Evolutionary conservation across 2,329 filamentous ascomycete genomes (phyloP), one percentile per base, ranked within the genome.

Genomic region (Clonostachys chloroleuca): DNA sequence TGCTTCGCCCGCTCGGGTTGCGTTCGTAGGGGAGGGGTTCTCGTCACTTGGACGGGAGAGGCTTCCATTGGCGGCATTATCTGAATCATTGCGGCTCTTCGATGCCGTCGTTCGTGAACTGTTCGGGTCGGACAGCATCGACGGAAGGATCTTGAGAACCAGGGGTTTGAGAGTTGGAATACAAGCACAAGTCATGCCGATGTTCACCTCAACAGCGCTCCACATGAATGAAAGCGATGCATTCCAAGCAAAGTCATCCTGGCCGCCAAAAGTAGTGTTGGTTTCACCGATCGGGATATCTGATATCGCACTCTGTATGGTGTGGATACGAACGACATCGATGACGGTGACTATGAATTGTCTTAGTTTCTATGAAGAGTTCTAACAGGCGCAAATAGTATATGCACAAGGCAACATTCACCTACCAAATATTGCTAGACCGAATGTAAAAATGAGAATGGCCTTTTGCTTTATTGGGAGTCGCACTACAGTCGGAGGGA

Each of bases 91-190:
- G 40, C 48, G 49, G 24, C 56, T 53, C 18, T 53, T 52, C 5
- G 54, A 54, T 10, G 54, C 54, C 16, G 16, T 40, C 6, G 30
- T 40, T 24, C 37, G 45, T 13, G 12, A 14, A 20, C 49, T 54
- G 14, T 58, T 54, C 2, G 36, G 36, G 7, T 12, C 36, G 13
- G 70, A 74, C 10, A 83, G 60, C 68, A 82, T 78, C 17, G 70
- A 64, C 3, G 80, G 80, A n/a, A 83, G 65, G 45, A 83, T 73
- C 49, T 75, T 75, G 53, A 88, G 80, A 47, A 92, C 83, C 7
- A 97, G 72, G 2, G 92, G 92, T 62, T 96, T 96, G 51, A 96
- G 70, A 0, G 87, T 92, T 9, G 92, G 92, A n/a, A 96, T 87
- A 57, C 91, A 96, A 40, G 87, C 92, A 60, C 89, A 95, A 53